Evolutionary conservation across 768 basidiomycete genomes (phyloP), one percentile per base, ranked within the genome.

Genomic region (Boletus tomentosulus): DNA sequence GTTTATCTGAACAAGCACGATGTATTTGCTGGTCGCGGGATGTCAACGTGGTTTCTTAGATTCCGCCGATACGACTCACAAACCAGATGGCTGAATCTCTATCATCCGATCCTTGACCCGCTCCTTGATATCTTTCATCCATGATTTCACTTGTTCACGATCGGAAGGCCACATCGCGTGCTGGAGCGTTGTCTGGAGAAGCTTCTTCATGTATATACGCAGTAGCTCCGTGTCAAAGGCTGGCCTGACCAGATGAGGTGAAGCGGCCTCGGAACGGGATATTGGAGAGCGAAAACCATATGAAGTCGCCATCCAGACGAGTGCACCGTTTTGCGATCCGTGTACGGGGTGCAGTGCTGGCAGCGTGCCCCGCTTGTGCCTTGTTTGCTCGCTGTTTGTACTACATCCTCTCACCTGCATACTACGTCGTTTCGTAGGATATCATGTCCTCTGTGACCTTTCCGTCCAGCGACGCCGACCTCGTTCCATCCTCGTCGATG

Each of bases 51-150:
- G 48, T 47, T 44, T 34, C 44, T 46, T 35, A 25, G 27, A 42
- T 24, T 24, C 25, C 39, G 52, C 44, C 19, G 13, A 34, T 33
- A 42, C 22, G 6, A 81, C 88, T 81, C 72, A 92, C 90, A 89
- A 92, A 53, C 89, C 87, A 59, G 77, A 77, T 30, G 89, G 85
- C 62, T 89, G 85, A 50, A 92, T 89, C 65, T 87, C 87, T 50
- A 89, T 61, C 88, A 92, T 92, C 62, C 91, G 76, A 68, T 90
- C 86, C 71, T 91, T 93, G 42, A 93, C 82, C 45, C 91, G 79
- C 62, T 89, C 87, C 19, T 87, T 83, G 54, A 93, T 86, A 63
- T 93, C 88, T 69, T 85, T 89, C 67, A 89, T 90, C 85, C 87
- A 89, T 6, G 70, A 76, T 67, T 82, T 86, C 16, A 86, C 79